Percentiles rank a stretch among this genome's conserved stretches.
These are phyloP conservation scores for Paecilomyces formosus DNA, from an alignment of 2,329 filamentous ascomycete genomes.

Conservation along the genomic window DNA sequence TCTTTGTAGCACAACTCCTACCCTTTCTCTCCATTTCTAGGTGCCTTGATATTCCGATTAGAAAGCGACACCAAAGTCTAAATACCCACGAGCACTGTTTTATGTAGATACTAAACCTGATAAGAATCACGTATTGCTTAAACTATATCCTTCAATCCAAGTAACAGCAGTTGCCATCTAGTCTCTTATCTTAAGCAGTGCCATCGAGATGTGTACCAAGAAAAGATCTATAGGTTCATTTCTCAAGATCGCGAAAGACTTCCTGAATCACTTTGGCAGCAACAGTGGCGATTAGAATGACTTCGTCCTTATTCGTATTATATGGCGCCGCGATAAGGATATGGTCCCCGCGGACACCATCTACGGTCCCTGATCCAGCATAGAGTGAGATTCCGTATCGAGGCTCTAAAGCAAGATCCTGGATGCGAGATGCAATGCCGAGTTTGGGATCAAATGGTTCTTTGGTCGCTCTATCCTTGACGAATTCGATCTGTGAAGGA, in stretches of 20 bases:
- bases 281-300: slow-evolving; percentile 48
- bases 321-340: slow-evolving; percentile 63
- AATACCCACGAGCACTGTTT: too few species aligned
- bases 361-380: slow-evolving; percentile 54
- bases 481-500: slow-evolving; percentile 45
- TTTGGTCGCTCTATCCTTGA: slow-evolving; percentile 48
- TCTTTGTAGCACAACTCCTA: too few species aligned
- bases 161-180: background rate
- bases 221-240: background rate
- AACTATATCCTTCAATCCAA: too few species aligned
- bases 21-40: too few species aligned
- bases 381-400: slow-evolving; percentile 53
- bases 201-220: background rate
- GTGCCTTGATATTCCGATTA: too few species aligned
- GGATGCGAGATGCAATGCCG: slow-evolving; percentile 42
- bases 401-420: slow-evolving; percentile 41
- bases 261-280: slow-evolving; percentile 47
- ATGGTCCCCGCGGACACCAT: slow-evolving; percentile 58
- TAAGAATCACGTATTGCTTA: too few species aligned
- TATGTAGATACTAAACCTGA: too few species aligned
- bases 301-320: slow-evolving; percentile 51
- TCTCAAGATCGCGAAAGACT: slow-evolving; percentile 28
- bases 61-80: too few species aligned
- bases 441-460: slow-evolving; percentile 43
- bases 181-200: too few species aligned